Evolutionary conservation across 352 stramenopile genomes (phyloP).

Genomic region (Blastocystis sp.): DNA sequence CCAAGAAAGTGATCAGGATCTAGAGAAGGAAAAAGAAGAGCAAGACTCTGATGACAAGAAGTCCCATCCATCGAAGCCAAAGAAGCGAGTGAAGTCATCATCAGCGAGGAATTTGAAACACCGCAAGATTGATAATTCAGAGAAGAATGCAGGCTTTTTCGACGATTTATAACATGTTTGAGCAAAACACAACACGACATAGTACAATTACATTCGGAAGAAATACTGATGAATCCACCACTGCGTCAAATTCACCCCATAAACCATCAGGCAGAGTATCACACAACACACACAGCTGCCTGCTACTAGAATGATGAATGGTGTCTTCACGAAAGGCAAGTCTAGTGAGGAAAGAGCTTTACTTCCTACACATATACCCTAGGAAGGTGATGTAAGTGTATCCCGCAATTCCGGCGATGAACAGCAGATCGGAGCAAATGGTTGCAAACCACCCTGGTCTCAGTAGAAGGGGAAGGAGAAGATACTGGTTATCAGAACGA

Average conservation of each 20-base stretch:
- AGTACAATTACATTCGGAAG: background rate
- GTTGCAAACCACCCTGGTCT: conserved; percentile 80
- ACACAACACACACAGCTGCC: background rate
- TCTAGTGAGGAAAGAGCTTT: background rate
- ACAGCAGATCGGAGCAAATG: conserved; percentile 84
- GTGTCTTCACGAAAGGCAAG: conserved; percentile 9
- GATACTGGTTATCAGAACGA: conserved; percentile 77
- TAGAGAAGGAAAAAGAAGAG: background rate
- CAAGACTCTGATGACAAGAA: background rate
- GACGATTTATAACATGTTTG: conserved; percentile 43
- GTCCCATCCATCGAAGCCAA: background rate
- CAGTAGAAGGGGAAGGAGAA: conserved; percentile 85
- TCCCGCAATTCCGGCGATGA: conserved; percentile 82
- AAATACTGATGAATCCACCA: conserved; percentile 1
- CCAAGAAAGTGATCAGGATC: background rate
- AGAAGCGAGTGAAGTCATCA: background rate
- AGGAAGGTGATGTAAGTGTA: conserved; percentile 98
- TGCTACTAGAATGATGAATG: conserved; percentile 43
- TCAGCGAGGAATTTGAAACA: conserved; percentile 34
- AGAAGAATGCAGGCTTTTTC: background rate
- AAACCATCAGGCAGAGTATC: conserved; percentile 10
- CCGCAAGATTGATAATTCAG: background rate
- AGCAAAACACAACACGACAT: background rate
- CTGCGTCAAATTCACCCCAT: conserved; percentile 12
- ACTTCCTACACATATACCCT: conserved; percentile 81